These are phyloP conservation scores for Trematosphaeria pertusa DNA, from an alignment of 2,329 filamentous ascomycete species.

Conservation along the genomic window DNA sequence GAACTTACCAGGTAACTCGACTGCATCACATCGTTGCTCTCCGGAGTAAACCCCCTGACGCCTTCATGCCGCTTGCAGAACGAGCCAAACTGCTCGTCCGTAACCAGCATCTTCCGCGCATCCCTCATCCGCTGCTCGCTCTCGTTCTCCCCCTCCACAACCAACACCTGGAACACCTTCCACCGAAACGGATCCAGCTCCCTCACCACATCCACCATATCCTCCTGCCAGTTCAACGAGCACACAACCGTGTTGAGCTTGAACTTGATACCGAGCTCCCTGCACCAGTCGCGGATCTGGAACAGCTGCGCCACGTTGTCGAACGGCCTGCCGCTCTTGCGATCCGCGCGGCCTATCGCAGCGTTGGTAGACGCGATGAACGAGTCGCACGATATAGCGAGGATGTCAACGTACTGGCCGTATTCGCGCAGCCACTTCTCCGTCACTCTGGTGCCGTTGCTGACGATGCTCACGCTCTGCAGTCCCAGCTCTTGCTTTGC, in stretches of 20 bases:
- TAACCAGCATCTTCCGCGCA: constrained; percentile 55
- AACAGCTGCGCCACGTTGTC: constrained; percentile 56
- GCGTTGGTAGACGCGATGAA: constrained; percentile 60
- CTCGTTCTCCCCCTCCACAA: constrained; percentile 62
- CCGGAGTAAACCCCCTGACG: constrained; percentile 55
- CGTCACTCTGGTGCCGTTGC: constrained; percentile 59
- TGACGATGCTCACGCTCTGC: constrained; percentile 62
- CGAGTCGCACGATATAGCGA: constrained; percentile 64
- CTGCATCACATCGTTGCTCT: constrained; percentile 60
- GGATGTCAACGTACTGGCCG: constrained; percentile 58
- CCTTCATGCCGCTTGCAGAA: constrained; percentile 54
- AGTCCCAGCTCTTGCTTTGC: constrained; percentile 58
- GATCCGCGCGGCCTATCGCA: constrained; percentile 54
- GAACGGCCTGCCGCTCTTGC: constrained; percentile 30
- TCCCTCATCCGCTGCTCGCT: constrained; percentile 34
- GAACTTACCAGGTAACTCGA: constrained; percentile 53
- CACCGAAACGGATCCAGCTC: constrained; percentile 59
- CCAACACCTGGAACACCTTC: constrained; percentile 64
- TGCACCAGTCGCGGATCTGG: constrained; percentile 55
- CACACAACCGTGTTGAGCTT: constrained; percentile 66
- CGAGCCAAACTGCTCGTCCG: constrained; percentile 53
- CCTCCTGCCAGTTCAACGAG: constrained; percentile 57
- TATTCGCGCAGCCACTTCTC: constrained; percentile 53
- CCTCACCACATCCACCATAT: constrained; percentile 42
- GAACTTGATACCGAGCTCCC: constrained; percentile 58